Evolutionary conservation across 2,329 filamentous ascomycete species (phyloP), one percentile per base, ranked within the genome.

Genomic region (Drechslera avenae): DNA sequence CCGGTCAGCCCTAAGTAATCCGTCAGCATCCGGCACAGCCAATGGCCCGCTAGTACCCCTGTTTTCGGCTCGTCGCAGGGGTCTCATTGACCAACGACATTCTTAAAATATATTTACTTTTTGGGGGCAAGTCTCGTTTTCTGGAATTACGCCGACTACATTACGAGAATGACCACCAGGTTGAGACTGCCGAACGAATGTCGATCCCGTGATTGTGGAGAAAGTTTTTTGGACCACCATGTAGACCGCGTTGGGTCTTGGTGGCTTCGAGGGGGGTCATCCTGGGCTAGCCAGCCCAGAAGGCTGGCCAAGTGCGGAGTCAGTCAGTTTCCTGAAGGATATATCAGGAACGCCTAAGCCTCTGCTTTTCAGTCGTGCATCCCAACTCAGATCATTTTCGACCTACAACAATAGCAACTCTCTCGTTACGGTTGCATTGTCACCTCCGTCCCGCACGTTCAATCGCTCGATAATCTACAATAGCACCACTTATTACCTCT

Each of bases 351-450:
- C 59, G 58, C 59, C 58, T 50, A 30, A 43, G 17, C 55, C 37
- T 50, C 41, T 46, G 51, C 12, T 42, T 28, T 28, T 13, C 26
- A 28, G 26, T 28, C 33, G 33, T 46, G 33, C 23, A 26, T 34
- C 31, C 19, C 36, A 28, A 41, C 26, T 16, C 32, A 19, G 9
- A 47, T 26, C 21, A 19, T 21, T 37, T 28, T 34, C 16, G 31
- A 28, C 18, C 19, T 28, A 16, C 19, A 28, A 19, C 59, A 65
- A 54, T 34, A 59, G 66, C 58, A 72, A 64, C 70, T 73, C 70
- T 59, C 64, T 72, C 70, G 69, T 65, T 73, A 73, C 66, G 69
- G 70, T 71, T 71, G 58, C 64, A 60, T 54, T 69, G 54, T 61
- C 40, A 55, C 62, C 56, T 59, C 66, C 63, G 59, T 60, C 69